Evolutionary conservation across 1,139 yeast species (phyloP).

Genomic region (Kluyveromyces sp.): DNA sequence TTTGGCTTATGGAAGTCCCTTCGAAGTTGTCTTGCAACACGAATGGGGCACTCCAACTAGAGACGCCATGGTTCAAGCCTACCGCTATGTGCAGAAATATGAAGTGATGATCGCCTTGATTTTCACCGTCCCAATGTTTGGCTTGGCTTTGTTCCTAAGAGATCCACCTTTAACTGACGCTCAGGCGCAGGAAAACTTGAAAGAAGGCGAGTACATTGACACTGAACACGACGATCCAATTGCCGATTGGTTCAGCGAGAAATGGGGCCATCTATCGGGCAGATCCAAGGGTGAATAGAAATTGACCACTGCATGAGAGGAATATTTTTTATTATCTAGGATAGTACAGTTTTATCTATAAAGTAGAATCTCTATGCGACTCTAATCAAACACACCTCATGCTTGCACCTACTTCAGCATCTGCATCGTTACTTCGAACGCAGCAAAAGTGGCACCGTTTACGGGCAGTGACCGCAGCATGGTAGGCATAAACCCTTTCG

Average conservation of each 20-base stretch:
- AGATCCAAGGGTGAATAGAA: too few relatives aligned
- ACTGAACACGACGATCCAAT: conserved; percentile 37
- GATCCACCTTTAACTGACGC: conserved; percentile 39
- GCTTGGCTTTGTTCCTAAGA: conserved; percentile 43
- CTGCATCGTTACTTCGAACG: conserved; percentile 84
- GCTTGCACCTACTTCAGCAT: conserved; percentile 33
- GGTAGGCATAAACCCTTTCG: conserved; percentile 85
- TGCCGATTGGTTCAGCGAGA: conserved; percentile 17
- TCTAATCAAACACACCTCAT: not conserved
- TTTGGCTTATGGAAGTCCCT: conserved; percentile 45
- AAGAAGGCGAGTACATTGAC: conserved; percentile 35
- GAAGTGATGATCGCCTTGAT: conserved; percentile 46
- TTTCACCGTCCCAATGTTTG: conserved; percentile 31
- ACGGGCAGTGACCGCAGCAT: conserved; percentile 95
- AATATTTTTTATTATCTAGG: too few relatives aligned
- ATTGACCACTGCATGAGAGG: too few relatives aligned
- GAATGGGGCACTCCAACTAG: conserved; percentile 57
- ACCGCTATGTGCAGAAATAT: conserved; percentile 48
- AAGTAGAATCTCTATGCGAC: too few relatives aligned
- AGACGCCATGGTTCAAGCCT: conserved; percentile 45
- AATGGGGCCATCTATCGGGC: conserved; percentile 5
- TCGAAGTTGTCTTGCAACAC: conserved; percentile 37
- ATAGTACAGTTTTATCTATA: too few relatives aligned
- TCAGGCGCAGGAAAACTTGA: conserved; percentile 25
- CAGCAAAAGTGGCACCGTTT: conserved; percentile 90